These are phyloP conservation scores for Sporobolus alterniflorus DNA, from an alignment of 202 grass and related monocot species.

Conservation along the genomic window DNA sequence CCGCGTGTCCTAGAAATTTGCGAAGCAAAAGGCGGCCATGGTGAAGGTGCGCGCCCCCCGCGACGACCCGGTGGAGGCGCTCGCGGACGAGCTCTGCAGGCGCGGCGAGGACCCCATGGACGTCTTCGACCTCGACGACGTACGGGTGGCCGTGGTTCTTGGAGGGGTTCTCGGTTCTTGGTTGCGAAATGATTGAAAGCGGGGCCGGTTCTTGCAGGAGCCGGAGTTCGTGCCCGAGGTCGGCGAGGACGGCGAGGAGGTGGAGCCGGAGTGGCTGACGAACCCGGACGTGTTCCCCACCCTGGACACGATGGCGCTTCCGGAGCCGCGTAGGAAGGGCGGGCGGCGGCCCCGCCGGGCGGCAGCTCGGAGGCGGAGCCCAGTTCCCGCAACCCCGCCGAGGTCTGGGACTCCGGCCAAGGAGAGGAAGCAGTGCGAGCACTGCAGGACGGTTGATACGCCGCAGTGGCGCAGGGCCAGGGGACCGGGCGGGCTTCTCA, in stretches of 20 bases:
- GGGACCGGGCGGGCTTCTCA: too few species aligned
- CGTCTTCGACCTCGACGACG: slow-evolving; percentile 21
- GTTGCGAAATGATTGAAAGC: neutral
- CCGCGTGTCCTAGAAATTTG: neutral
- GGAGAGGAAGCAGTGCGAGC: too few species aligned
- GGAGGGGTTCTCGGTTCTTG: neutral
- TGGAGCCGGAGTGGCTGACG: slow-evolving; percentile 66
- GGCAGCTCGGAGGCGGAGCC: neutral
- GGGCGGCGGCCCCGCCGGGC: too few species aligned
- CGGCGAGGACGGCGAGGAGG: neutral
- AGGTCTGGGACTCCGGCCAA: too few species aligned
- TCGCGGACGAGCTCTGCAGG: neutral
- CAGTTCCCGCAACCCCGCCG: too few species aligned
- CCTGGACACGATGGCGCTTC: slow-evolving; percentile 17
- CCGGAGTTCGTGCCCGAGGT: neutral
- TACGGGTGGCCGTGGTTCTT: neutral
- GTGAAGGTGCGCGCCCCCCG: neutral
- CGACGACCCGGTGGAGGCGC: neutral
- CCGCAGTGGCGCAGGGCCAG: too few species aligned
- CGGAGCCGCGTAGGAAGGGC: neutral
- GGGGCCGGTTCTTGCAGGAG: slow-evolving; percentile 8
- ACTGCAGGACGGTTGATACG: too few species aligned
- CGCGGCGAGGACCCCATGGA: neutral
- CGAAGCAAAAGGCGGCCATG: neutral
- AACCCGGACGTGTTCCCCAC: slow-evolving; percentile 54